A percentile compares a stretch with the other conserved stretches of the same genome.
Evolutionary conservation across 2,329 filamentous ascomycete genomes (phyloP).

Genomic region (Talaromyces pinophilus): DNA sequence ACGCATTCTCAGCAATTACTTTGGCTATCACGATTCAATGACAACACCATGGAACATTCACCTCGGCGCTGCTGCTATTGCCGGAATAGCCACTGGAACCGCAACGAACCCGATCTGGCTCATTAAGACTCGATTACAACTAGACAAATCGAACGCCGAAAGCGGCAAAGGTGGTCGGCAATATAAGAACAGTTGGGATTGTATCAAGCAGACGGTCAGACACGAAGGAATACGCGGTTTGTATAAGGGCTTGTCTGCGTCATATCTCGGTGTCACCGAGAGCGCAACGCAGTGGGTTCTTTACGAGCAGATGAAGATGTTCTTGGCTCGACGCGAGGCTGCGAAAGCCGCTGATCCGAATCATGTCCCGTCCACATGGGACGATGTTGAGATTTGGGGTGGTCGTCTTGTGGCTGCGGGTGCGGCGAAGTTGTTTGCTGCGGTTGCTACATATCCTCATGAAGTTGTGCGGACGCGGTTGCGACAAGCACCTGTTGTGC

Average conservation of each 20-base stretch:
- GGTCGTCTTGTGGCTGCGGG: slow-evolving; percentile 77
- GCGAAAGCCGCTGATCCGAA: slow-evolving; percentile 58
- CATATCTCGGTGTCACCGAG: slow-evolving; percentile 87
- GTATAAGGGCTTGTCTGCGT: slow-evolving; percentile 88
- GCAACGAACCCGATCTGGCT: slow-evolving; percentile 97
- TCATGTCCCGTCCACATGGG: slow-evolving; percentile 67
- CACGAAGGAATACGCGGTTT: slow-evolving; percentile 79
- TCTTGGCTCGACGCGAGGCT: slow-evolving; percentile 66
- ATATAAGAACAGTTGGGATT: slow-evolving; percentile 88
- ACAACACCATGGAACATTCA: slow-evolving; percentile 73
- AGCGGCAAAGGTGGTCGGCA: slow-evolving; percentile 58
- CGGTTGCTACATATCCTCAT: slow-evolving; percentile 85
- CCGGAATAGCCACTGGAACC: slow-evolving; percentile 83
- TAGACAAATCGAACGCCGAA: slow-evolving; percentile 79
- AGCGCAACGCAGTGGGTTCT: slow-evolving; percentile 90
- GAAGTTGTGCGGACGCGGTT: slow-evolving; percentile 85
- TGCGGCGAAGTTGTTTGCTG: slow-evolving; percentile 77
- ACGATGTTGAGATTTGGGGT: slow-evolving; percentile 73
- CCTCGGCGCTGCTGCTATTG: slow-evolving; percentile 71
- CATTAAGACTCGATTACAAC: slow-evolving; percentile 87
- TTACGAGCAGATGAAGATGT: slow-evolving; percentile 87
- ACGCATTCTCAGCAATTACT: slow-evolving; percentile 71
- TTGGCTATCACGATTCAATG: slow-evolving; percentile 40
- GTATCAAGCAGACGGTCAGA: slow-evolving; percentile 75
- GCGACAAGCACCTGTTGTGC: slow-evolving; percentile 80